Evolutionary conservation across 2,329 filamentous ascomycete genomes (phyloP).

Genomic region (Chrysoporthe deuterocubensis): DNA sequence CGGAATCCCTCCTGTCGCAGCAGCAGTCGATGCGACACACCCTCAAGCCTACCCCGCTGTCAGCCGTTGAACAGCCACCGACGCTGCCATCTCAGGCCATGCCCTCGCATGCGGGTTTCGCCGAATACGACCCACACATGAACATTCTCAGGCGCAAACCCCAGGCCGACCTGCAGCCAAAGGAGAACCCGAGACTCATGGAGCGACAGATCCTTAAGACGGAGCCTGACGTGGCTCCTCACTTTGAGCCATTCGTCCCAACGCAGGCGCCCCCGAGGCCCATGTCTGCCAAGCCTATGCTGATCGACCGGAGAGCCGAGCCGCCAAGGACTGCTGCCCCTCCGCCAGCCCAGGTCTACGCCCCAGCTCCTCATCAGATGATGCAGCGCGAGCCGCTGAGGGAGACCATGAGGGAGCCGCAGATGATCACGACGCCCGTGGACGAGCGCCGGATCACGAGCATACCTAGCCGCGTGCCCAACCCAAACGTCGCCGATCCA

Average conservation of each 20-base stretch:
- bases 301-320: conserved; percentile 48
- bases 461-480: conserved; percentile 42
- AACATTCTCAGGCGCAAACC: conserved; percentile 35
- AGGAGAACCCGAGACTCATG: conserved; percentile 35
- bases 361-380: conserved; percentile 32
- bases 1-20: conserved; percentile 28
- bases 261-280: conserved; percentile 42
- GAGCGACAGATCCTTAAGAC: conserved; percentile 49
- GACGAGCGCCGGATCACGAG: conserved; percentile 44
- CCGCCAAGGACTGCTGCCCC: conserved; percentile 44
- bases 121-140: conserved; percentile 23
- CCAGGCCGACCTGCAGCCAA: conserved; percentile 34
- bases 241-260: conserved; percentile 50
- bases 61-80: conserved; percentile 35
- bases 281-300: conserved; percentile 41
- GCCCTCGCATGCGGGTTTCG: conserved; percentile 35
- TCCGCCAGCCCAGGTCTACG: conserved; percentile 40
- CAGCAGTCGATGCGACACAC: conserved; percentile 45
- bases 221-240: conserved; percentile 52
- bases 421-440: conserved; percentile 38
- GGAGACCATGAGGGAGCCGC: conserved; percentile 16
- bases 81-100: conserved; percentile 37
- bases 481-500: conserved; percentile 25
- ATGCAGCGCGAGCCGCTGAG: conserved; percentile 24
- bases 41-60: conserved; percentile 42